Base-by-base conservation (phyloP, 2,329 filamentous ascomycete genomes). In the Phyllosticta citriasiana region DNA sequence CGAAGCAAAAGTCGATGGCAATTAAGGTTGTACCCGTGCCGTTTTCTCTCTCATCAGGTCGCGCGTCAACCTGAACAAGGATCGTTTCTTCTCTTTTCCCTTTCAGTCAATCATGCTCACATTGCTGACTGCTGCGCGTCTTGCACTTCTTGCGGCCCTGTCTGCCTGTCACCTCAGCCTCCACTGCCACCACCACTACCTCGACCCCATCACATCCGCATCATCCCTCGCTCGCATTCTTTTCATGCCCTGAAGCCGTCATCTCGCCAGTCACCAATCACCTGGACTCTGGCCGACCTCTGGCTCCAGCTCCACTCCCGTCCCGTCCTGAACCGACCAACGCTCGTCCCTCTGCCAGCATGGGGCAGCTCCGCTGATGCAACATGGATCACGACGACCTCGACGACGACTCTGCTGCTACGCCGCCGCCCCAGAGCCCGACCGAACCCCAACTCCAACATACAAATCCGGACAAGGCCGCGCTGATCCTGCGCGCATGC, bases 401-500 rank as follows among this genome's bases (percentile, higher is more conserved):
- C 52, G 33, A 53, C 47, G 25, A 55, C 33, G 33, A 40, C 33
- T 12, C 33, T 40, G 33, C 30, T 10, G 26, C 53, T 26, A 22
- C 53, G 27, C 30, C 52, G 47, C 35, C 35, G 51, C 51, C 51
- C n/a, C 19, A 26, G 53, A 25, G 22, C 59, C 10, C 59, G 24
- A 53, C 57, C 57, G 53, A n/a, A 14, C 27, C 22, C 53, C 9
- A 55, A 3, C 16, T 55, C 27, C 53, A 19, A 12, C 8, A 16
- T 4, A 16, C 60, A 51, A 57, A 61, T 55, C 58, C 57, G 27
- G 27, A 4, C 25, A 76, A 76, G 64, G 67, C 69, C 7, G 57
- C 64, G 52, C 54, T 65, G 8, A 77, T 81, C 63, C 65, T 70
- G 40, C 64, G 71, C 54, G 79, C 79, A 33, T 80, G 79, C 66